A percentile compares a stretch with the other conserved stretches of the same genome.
Evolutionary conservation across 495 filamentous ascomycete genomes (phyloP).

Genomic region (Echria macrotheca): DNA sequence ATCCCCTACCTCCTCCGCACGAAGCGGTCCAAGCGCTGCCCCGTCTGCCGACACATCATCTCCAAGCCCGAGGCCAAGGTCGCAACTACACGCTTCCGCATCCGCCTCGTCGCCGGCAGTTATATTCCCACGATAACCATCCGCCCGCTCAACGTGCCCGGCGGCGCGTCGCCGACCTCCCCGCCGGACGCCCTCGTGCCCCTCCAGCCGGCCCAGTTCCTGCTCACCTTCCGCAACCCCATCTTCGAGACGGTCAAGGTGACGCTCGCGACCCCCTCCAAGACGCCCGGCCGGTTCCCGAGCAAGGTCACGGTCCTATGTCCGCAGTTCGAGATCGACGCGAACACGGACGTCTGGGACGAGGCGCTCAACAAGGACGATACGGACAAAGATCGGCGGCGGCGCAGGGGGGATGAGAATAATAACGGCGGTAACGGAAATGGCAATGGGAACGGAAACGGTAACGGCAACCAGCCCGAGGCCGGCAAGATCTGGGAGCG

Average conservation of each 20-base stretch:
- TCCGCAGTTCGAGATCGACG: constrained; percentile 90
- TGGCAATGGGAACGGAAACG: too few relatives aligned
- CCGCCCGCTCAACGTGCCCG: constrained; percentile 54
- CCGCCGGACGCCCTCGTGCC: constrained; percentile 48
- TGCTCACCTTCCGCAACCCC: constrained; percentile 87
- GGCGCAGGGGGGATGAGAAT: constrained; percentile 34
- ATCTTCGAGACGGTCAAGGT: constrained; percentile 86
- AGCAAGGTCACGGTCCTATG: constrained; percentile 87
- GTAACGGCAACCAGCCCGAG: constrained; percentile 59
- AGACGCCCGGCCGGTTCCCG: constrained; percentile 70
- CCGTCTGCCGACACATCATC: constrained; percentile 88
- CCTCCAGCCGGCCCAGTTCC: constrained; percentile 67
- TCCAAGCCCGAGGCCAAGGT: constrained; percentile 91
- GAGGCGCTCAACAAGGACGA: constrained; percentile 63
- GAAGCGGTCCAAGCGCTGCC: constrained; percentile 89
- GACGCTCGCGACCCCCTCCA: constrained; percentile 76
- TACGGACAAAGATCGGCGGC: constrained; percentile 29
- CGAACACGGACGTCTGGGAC: constrained; percentile 94
- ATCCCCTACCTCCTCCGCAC: constrained; percentile 76
- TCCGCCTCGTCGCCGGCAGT: constrained; percentile 80
- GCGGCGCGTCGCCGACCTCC: constrained; percentile 8
- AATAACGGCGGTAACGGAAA: too few relatives aligned
- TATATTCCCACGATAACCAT: constrained; percentile 79
- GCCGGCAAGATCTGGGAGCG: constrained; percentile 93
- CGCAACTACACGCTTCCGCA: constrained; percentile 76